A percentile compares a stretch with the other conserved stretches of the same genome.
These are phyloP conservation scores for Macrotyloma uniflorum DNA, from an alignment of 306 rosid species.

Conservation along the genomic window DNA sequence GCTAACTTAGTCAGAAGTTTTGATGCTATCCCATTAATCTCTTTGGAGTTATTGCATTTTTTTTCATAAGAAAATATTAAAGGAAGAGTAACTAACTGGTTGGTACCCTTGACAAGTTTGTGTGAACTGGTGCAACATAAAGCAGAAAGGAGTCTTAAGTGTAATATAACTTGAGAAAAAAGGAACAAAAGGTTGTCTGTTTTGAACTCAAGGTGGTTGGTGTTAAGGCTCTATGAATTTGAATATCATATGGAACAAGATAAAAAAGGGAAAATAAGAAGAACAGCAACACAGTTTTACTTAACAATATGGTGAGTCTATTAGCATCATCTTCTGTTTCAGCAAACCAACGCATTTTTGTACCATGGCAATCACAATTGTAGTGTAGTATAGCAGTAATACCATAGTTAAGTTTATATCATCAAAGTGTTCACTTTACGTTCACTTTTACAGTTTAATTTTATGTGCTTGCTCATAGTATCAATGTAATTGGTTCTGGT, in stretches of 20 bases:
- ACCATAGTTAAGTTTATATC: neutral
- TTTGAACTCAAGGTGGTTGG: constrained; percentile 5
- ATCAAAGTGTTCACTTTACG: constrained; percentile 1
- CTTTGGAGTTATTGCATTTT: constrained; percentile 16
- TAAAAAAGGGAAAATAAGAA: neutral
- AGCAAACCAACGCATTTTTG: neutral
- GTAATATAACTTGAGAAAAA: neutral
- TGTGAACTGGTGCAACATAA: neutral
- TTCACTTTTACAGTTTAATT: neutral
- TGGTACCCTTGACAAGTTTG: constrained; percentile 7
- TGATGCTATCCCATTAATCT: neutral
- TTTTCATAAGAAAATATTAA: constrained; percentile 22
- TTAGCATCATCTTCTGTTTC: neutral
- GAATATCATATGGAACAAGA: neutral
- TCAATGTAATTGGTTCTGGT: constrained; percentile 1
- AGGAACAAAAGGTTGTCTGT: neutral
- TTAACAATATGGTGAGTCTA: neutral
- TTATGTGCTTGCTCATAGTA: constrained; percentile 8
- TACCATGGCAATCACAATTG: neutral
- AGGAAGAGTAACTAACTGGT: constrained; percentile 13
- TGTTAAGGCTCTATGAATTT: constrained; percentile 16
- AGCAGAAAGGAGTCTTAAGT: neutral
- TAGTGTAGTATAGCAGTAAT: neutral
- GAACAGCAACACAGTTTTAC: constrained; percentile 1
- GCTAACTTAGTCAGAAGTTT: constrained; percentile 13